Percentiles rank a stretch among this genome's conserved stretches.
Evolutionary conservation across 805 yeast genomes (phyloP).

Genomic region (Saturnispora zaruensis): DNA sequence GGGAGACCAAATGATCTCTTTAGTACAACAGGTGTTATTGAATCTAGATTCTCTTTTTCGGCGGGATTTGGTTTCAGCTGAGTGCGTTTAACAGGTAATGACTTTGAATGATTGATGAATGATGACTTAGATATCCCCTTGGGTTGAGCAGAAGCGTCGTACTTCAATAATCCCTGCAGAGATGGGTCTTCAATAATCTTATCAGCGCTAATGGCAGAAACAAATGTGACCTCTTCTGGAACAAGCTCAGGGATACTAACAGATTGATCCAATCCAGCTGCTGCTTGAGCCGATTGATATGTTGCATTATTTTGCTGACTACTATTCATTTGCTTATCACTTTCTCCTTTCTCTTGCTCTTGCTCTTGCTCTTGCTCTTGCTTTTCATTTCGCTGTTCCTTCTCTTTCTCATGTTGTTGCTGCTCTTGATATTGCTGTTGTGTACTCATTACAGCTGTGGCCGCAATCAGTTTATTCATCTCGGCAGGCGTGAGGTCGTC

Average conservation of each 20-base stretch:
- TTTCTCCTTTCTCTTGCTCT: not conserved
- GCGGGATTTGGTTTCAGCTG: constrained; percentile 4
- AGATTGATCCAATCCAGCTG: constrained; percentile 1
- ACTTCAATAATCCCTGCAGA: constrained; percentile 33
- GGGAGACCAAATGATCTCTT: constrained; percentile 24
- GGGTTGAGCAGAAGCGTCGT: constrained; percentile 49
- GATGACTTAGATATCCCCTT: constrained; percentile 46
- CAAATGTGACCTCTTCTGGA: constrained; percentile 35
- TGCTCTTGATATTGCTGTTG: not conserved
- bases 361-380: not conserved
- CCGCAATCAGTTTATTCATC: not conserved
- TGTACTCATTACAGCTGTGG: constrained; percentile 2
- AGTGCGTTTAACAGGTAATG: constrained; percentile 50
- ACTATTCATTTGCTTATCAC: not conserved
- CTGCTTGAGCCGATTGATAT: not conserved
- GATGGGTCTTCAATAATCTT: constrained; percentile 39
- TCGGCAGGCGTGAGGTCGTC: constrained; percentile 20
- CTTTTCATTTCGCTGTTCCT: not conserved
- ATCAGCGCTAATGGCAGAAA: constrained; percentile 58
- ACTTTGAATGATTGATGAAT: constrained; percentile 53
- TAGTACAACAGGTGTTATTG: not conserved
- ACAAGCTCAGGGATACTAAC: constrained; percentile 13
- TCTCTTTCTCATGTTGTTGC: no score
- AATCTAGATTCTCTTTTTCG: not conserved
- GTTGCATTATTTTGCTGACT: not conserved